These are phyloP conservation scores for Termitomyces sp. DNA, from an alignment of 1,284 basidiomycete species.

Conservation along the genomic window DNA sequence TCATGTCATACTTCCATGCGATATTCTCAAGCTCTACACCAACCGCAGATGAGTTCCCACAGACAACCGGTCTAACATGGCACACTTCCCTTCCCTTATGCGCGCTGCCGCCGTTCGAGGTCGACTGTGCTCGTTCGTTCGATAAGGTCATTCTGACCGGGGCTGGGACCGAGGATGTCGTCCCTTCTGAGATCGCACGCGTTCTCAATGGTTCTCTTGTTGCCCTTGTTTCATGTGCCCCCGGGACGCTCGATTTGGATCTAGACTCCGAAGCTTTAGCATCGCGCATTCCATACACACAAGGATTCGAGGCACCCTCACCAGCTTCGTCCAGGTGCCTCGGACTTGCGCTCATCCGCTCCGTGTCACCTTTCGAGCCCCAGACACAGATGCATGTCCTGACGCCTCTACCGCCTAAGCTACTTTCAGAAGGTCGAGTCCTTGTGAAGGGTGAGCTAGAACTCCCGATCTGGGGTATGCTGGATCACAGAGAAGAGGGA, in stretches of 20 bases:
- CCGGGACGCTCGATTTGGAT: conserved; percentile 33
- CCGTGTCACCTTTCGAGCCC: conserved; percentile 35
- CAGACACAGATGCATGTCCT: conserved; percentile 64
- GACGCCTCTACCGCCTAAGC: conserved; percentile 57
- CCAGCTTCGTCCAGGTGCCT: conserved; percentile 56
- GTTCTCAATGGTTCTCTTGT: conserved; percentile 84
- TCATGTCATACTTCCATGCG: conserved; percentile 85
- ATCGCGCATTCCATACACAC: conserved; percentile 49
- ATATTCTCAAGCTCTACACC: conserved; percentile 32
- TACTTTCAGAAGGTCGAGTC: conserved; percentile 40
- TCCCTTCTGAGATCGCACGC: conserved; percentile 54
- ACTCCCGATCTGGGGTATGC: conserved; percentile 81
- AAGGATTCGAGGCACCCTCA: conserved; percentile 45
- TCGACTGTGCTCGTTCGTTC: conserved; percentile 51
- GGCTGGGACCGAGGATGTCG: conserved; percentile 71
- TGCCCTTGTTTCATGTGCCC: conserved; percentile 55
- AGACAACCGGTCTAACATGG: conserved; percentile 51
- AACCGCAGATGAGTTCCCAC: conserved; percentile 16
- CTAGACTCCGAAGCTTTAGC: conserved; percentile 1
- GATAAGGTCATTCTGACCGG: conserved; percentile 63
- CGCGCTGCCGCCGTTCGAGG: conserved; percentile 62
- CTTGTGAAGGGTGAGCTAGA: conserved; percentile 86
- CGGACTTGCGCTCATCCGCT: conserved; percentile 73
- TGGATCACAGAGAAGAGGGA: conserved; percentile 60
- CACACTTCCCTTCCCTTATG: conserved; percentile 66